A percentile compares a stretch with the other conserved stretches of the same genome.
Evolutionary conservation across 805 yeast species (phyloP).

Genomic region (Ogataea henricii): DNA sequence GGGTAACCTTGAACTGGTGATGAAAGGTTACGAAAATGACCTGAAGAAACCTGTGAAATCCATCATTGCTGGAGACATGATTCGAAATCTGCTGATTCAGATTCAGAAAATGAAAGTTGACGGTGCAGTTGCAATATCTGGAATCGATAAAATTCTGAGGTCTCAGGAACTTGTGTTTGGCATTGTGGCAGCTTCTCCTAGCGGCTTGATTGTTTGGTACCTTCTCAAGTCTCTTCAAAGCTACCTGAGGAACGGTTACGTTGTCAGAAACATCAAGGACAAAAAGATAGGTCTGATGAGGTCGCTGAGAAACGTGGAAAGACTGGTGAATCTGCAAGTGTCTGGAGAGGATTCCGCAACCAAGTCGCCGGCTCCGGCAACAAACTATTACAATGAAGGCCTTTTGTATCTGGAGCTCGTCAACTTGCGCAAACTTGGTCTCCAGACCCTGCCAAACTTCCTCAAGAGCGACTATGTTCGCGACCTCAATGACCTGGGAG

Average conservation of each 20-base stretch:
- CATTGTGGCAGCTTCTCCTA: conserved; percentile 84
- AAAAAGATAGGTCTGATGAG: conserved; percentile 40
- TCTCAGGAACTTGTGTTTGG: conserved; percentile 96
- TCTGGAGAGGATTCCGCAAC: conserved; percentile 17
- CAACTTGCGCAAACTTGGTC: conserved; percentile 53
- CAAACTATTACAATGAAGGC: conserved; percentile 51
- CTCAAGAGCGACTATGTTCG: conserved; percentile 56
- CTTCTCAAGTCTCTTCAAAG: conserved; percentile 33
- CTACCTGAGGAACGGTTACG: conserved; percentile 40
- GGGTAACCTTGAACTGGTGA: conserved; percentile 79
- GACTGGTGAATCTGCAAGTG: conserved; percentile 24
- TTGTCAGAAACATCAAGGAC: conserved; percentile 35
- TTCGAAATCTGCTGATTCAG: conserved; percentile 81
- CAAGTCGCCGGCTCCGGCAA: neutral
- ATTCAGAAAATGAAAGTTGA: conserved; percentile 96
- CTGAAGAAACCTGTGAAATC: conserved; percentile 68
- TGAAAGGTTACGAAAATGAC: conserved; percentile 79
- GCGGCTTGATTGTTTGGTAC: conserved; percentile 59
- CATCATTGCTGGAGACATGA: conserved; percentile 64
- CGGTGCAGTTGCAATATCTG: conserved; percentile 84
- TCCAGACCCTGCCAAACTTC: conserved; percentile 49
- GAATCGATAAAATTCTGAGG: conserved; percentile 85
- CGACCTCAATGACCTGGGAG: conserved; percentile 63
- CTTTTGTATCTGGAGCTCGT: conserved; percentile 65
- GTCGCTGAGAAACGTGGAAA: conserved; percentile 48